A percentile compares a stretch with the other conserved stretches of the same genome.
These are phyloP conservation scores for Cyberlindnera sargentensis DNA, from an alignment of 805 yeast genomes.

Conservation along the genomic window DNA sequence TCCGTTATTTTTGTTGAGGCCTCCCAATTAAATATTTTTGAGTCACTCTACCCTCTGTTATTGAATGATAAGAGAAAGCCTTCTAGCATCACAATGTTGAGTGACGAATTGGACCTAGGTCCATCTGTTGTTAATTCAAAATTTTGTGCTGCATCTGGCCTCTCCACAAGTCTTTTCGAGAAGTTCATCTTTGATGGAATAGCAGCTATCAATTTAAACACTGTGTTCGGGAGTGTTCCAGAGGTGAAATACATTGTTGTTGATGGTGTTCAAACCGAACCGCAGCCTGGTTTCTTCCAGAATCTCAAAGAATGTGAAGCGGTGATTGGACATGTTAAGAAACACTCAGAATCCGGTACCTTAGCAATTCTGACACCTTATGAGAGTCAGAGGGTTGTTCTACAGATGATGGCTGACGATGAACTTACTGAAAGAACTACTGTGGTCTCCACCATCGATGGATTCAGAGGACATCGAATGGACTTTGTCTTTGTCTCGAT, in stretches of 20 bases:
- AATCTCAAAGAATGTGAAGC: slow-evolving; percentile 43
- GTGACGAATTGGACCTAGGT: slow-evolving; percentile 25
- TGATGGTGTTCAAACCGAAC: slow-evolving; percentile 26
- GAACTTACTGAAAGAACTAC: background rate
- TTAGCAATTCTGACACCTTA: slow-evolving; percentile 37
- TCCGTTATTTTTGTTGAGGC: slow-evolving; percentile 1
- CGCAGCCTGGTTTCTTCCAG: slow-evolving; percentile 24
- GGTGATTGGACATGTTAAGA: slow-evolving; percentile 37
- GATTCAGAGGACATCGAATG: slow-evolving; percentile 3
- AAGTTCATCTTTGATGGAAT: slow-evolving; percentile 20
- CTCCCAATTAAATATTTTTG: slow-evolving; percentile 22
- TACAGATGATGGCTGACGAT: slow-evolving; percentile 33
- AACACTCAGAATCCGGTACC: slow-evolving; percentile 36
- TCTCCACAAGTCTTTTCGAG: slow-evolving; percentile 22
- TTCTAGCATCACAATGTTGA: slow-evolving; percentile 28
- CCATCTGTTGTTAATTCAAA: slow-evolving; percentile 17
- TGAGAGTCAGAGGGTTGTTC: slow-evolving; percentile 33
- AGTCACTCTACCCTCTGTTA: slow-evolving; percentile 25
- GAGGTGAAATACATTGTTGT: slow-evolving; percentile 27
- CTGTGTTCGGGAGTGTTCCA: background rate
- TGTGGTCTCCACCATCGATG: slow-evolving; percentile 4
- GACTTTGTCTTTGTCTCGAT: slow-evolving; percentile 3
- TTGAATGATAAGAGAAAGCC: slow-evolving; percentile 7
- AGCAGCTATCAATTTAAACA: background rate
- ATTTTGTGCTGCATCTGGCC: slow-evolving; percentile 7